Evolutionary conservation across 2,329 filamentous ascomycete genomes (phyloP), one percentile per base, ranked within the genome.

Genomic region (Beauveria sp.): DNA sequence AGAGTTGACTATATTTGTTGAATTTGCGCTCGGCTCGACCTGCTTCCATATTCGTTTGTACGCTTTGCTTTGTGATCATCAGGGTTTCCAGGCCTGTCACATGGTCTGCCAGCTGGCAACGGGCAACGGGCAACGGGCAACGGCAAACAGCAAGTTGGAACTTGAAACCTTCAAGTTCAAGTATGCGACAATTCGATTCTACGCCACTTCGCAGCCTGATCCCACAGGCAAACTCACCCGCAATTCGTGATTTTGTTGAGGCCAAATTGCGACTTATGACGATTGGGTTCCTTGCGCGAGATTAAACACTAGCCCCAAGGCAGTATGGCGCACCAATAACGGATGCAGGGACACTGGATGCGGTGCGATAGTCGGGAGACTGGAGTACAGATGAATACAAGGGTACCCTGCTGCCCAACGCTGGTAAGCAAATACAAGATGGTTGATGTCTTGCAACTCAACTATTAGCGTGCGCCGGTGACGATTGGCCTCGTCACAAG

Each of bases 301-400:
- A 43, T 7, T 5, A 59, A 52, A 43, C n/a, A 26, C 50, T 59
- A 59, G 22, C 16, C 57, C 57, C 24, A 54, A 47, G 28, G 40
- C 24, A 30, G 57, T 20, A 53, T 59, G 41, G 50, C 26, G 50
- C 41, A 43, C 20, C 1, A n/a, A 22, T 20, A 14, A n/a, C n/a
- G 57, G 28, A 53, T 53, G 41, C 48, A 59, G 57, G 28, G 57
- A 47, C 57, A 20, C n/a, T 37, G 47, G 28, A 50, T 14, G 40
- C n/a, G 8, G n/a, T 34, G 48, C n/a, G 26, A 40, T 48, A 12
- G 44, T 30, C 2, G 12, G 30, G 30, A 37, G 34, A 37, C 12
- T 37, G 48, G n/a, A 44, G 18, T 43, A 20, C 56, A 26, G 56
- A 59, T 9, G 48, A 46, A 54, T 59, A 41, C 57, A 59, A 53